These are phyloP conservation scores for Psilocybe sp. DNA, from an alignment of 768 basidiomycete genomes.

Conservation along the genomic window DNA sequence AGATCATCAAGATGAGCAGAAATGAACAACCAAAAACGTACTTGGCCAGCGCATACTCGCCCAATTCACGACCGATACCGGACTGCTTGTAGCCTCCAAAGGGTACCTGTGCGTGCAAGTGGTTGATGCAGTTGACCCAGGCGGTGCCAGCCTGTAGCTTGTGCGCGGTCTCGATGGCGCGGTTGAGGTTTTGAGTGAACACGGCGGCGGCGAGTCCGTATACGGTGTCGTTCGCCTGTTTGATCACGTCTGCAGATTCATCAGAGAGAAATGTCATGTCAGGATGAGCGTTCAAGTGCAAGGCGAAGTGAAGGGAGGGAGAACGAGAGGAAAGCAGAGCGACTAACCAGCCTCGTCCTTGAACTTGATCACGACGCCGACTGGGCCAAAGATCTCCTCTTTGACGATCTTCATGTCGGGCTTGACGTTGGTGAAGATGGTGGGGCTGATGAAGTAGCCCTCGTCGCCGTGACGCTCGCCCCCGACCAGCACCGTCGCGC, in stretches of 20 bases:
- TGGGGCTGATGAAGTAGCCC: constrained; percentile 68
- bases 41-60: constrained; percentile 60
- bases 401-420: constrained; percentile 70
- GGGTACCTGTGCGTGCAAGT: constrained; percentile 48
- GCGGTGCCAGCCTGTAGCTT: constrained; percentile 78
- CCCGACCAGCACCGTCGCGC: constrained; percentile 65
- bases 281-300: constrained; percentile 14
- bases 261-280: constrained; percentile 47
- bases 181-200: constrained; percentile 67
- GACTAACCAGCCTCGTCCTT: constrained; percentile 48
- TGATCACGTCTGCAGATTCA: constrained; percentile 67
- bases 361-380: constrained; percentile 76
- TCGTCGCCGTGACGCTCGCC: constrained; percentile 49
- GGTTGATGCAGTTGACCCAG: constrained; percentile 51
- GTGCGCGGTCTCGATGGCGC: constrained; percentile 46
- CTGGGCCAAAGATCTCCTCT: constrained; percentile 80
- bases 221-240: constrained; percentile 46
- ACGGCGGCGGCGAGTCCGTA: constrained; percentile 82
- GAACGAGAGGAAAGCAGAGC: no score
- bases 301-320: no score
- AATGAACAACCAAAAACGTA: constrained; percentile 25
- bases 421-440: constrained; percentile 66
- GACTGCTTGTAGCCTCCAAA: constrained; percentile 77
- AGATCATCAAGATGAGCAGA: neutral
- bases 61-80: constrained; percentile 68